Conservation (phyloP, 2,329 filamentous ascomycete species). For the Colletotrichum spaethianum region DNA sequence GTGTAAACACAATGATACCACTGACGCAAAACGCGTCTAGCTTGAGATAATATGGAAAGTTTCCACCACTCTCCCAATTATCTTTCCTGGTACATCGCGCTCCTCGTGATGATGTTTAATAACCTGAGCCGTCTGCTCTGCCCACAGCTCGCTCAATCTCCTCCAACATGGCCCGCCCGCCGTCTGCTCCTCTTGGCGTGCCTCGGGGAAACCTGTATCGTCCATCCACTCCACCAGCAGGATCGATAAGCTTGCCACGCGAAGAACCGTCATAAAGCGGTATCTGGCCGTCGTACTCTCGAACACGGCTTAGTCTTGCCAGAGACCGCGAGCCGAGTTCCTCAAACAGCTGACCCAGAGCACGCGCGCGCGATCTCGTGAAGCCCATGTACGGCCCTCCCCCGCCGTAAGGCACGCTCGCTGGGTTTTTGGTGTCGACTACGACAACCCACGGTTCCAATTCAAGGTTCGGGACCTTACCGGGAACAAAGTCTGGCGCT, state of each 20-base stretch:
- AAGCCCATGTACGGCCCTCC: slow-evolving; percentile 11
- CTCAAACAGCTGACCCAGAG: not conserved
- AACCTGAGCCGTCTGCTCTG: not conserved
- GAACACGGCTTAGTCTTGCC: not conserved
- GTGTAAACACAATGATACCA: no score
- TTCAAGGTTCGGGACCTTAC: not conserved
- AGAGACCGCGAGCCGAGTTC: not conserved
- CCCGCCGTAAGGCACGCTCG: not conserved
- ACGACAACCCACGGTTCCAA: slow-evolving; percentile 5
- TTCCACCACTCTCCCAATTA: no score
- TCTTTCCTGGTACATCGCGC: no score
- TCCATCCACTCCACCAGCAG: not conserved
- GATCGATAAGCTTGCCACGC: not conserved
- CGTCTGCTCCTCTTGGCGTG: not conserved
- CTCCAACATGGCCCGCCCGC: not conserved
- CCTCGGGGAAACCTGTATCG: not conserved
- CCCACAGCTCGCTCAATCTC: slow-evolving; percentile 6
- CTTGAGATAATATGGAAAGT: no score
- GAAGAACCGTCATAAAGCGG: not conserved
- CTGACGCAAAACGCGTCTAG: no score
- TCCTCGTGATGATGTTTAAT: not conserved
- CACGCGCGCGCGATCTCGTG: not conserved
- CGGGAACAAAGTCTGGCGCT: not conserved
- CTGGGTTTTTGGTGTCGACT: not conserved
- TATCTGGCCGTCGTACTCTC: slow-evolving; percentile 7